Evolutionary conservation across 495 filamentous ascomycete species (phyloP).

Genomic region (Penicillium lagena): DNA sequence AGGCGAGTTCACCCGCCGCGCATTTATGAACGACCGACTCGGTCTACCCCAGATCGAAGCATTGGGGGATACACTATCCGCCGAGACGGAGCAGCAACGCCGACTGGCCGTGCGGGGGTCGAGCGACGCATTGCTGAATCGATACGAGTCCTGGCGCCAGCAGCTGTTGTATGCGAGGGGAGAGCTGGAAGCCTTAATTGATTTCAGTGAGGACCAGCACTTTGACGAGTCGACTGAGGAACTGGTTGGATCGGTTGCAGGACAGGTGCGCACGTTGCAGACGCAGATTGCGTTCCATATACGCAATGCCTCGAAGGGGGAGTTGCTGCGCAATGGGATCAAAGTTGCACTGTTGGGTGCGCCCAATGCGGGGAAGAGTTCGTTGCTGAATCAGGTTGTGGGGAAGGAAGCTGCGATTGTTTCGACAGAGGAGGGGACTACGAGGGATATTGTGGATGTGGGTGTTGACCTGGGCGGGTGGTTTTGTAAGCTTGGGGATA

Average conservation of each 20-base stretch:
- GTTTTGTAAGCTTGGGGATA: constrained; percentile 84
- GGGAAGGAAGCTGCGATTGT: constrained; percentile 93
- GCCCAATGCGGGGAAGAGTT: constrained; percentile 95
- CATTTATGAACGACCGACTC: constrained; percentile 81
- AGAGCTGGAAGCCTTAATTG: constrained; percentile 91
- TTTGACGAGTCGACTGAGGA: constrained; percentile 82
- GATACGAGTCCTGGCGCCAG: constrained; percentile 80
- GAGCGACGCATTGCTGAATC: constrained; percentile 60
- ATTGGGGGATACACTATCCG: constrained; percentile 75
- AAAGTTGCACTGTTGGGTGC: constrained; percentile 79
- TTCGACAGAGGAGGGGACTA: constrained; percentile 85
- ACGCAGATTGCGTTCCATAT: constrained; percentile 60
- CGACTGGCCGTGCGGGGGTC: constrained; percentile 75
- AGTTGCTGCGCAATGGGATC: constrained; percentile 81
- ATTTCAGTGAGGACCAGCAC: constrained; percentile 95
- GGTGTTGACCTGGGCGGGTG: constrained; percentile 86
- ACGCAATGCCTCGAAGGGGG: constrained; percentile 71
- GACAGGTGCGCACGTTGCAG: constrained; percentile 53
- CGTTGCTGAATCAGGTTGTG: constrained; percentile 83
- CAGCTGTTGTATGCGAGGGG: constrained; percentile 74
- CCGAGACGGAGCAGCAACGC: constrained; percentile 91
- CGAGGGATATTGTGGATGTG: constrained; percentile 88
- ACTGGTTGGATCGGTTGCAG: constrained; percentile 60
- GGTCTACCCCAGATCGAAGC: constrained; percentile 93
- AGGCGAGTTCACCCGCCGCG: constrained; percentile 90